Evolutionary conservation across 2,329 filamentous ascomycete genomes (phyloP), one percentile per base, ranked within the genome.

Genomic region (Emericellopsis cladophorae): DNA sequence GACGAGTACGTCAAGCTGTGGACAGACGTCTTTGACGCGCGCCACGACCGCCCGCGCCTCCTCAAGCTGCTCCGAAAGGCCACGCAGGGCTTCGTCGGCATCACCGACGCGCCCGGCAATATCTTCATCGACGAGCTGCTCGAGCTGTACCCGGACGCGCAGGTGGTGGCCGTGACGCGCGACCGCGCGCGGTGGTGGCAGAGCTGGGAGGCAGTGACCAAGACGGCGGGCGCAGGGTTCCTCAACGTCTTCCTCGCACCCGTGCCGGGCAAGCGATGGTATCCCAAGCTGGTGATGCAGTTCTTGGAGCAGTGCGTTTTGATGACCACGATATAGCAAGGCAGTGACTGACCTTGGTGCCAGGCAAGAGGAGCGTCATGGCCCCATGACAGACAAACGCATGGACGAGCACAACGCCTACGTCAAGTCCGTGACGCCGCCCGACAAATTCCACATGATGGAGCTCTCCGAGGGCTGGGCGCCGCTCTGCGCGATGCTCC

Each of bases 121-220:
- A 54, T 60, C 39, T 60, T 70, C 22, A 52, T 68, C 15, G 55
- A 60, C 12, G 66, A 72, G 46, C 51, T 72, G 31, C 48, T 71
- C 43, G 58, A 65, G 41, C 45, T 70, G 8, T 72, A 70, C 44
- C 68, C 69, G 0, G 58, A 71, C 23, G 67, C 67, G 11, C 63
- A 63, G 41, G 66, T 72, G 4, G 60, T 73, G 15, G 58, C 61
- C 43, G 59, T 62, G 3, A 54, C 51, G 6, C 53, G 61, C 14
- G 58, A 65, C 40, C 55, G 53, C 4, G 52, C 54, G 12, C 50
- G 51, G 29, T 65, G 61, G 61, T 55, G 54, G 45, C 47, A 51
- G 42, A 62, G 58, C 42, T 50, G 54, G 45, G 34, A 45, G 41
- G 35, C 45, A 10, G 45, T 56, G 9, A 44, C 45, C 4, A 45